Evolutionary conservation across 306 rosid species (phyloP).

Genomic region (Potentilla sterilis): DNA sequence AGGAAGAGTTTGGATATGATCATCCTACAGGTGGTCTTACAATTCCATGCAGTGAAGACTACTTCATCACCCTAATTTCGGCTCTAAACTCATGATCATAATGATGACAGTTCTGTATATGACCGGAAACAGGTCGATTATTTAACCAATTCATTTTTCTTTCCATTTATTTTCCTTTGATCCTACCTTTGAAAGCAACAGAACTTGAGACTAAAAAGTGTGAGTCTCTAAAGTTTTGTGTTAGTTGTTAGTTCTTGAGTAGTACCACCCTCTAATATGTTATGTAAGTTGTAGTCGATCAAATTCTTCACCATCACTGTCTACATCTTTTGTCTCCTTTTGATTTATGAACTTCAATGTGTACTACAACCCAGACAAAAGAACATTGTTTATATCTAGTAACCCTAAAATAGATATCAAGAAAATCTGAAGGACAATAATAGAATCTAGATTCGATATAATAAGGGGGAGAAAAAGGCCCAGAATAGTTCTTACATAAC

Average conservation of each 20-base stretch:
- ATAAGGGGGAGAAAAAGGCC: not conserved
- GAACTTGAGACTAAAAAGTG: not conserved
- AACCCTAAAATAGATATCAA: not conserved
- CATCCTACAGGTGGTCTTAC: constrained; percentile 88
- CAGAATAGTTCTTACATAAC: not conserved
- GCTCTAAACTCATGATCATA: constrained; percentile 40
- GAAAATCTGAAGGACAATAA: not conserved
- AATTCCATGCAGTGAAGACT: constrained; percentile 86
- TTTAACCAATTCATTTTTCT: not conserved
- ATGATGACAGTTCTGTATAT: not conserved
- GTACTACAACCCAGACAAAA: not conserved
- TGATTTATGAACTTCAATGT: not conserved
- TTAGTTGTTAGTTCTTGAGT: not conserved
- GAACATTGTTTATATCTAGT: not conserved
- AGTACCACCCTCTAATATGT: not conserved
- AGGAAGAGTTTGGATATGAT: constrained; percentile 86
- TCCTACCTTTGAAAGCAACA: not conserved
- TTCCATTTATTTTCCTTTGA: not conserved
- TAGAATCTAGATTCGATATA: not conserved
- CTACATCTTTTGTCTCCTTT: not conserved
- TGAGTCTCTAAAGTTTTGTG: constrained; percentile 2
- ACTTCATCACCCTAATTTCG: constrained; percentile 66
- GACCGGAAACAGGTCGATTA: constrained; percentile 4
- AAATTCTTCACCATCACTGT: not conserved
- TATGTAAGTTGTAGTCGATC: not conserved